These are phyloP conservation scores for Cryptococcus deneoformans DNA, from an alignment of 1,284 basidiomycete genomes.

Conservation along the genomic window DNA sequence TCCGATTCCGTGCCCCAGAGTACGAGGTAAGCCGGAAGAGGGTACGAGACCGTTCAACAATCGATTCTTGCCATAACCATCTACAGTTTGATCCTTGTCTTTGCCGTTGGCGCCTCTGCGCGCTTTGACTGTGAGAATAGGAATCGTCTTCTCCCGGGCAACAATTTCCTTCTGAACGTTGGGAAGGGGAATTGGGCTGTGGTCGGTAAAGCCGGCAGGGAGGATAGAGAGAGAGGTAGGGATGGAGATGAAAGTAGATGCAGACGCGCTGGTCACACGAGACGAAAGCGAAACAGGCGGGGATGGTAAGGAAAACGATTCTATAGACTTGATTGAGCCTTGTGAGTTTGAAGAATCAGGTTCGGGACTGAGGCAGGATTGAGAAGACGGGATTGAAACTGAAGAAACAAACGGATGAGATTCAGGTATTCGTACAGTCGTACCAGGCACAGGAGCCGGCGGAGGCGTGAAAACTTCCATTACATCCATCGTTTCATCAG, in stretches of 20 bases:
- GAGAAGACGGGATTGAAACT: not conserved
- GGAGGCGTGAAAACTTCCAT: slow-evolving; percentile 2
- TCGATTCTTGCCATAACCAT: not conserved
- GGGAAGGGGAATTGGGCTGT: too few species aligned
- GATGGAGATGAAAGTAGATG: too few species aligned
- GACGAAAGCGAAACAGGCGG: not conserved
- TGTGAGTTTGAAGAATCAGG: too few species aligned
- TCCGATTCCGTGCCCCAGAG: not conserved
- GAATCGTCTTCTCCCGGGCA: not conserved
- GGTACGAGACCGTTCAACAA: slow-evolving; percentile 7
- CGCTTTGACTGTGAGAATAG: slow-evolving; percentile 7
- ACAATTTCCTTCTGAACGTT: too few species aligned
- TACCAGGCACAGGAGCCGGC: slow-evolving; percentile 1
- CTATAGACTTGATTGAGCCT: too few species aligned
- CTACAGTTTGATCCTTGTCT: not conserved
- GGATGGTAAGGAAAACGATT: not conserved
- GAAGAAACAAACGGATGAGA: not conserved
- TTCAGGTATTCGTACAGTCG: not conserved
- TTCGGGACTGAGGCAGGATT: not conserved
- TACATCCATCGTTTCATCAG: not conserved
- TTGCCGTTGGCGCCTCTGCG: not conserved
- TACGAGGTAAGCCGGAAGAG: not conserved
- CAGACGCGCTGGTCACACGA: not conserved
- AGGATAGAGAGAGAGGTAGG: too few species aligned
- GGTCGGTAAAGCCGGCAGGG: too few species aligned